Conservation (phyloP, 176 grass and related monocot genomes). For the Cenchrus purpureus region DNA sequence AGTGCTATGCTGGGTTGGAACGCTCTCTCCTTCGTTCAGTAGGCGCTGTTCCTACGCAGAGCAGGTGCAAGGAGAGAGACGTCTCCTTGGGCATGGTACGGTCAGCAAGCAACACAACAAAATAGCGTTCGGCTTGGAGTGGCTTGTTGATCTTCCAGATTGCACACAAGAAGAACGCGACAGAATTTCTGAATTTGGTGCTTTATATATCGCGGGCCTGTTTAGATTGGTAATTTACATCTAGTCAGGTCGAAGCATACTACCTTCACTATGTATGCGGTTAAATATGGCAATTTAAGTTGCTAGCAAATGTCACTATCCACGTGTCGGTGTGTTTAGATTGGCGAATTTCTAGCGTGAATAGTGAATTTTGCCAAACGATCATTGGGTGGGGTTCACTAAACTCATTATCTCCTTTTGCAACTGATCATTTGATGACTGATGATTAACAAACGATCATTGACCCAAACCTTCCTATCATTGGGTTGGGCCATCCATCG, state of each 20-base stretch:
- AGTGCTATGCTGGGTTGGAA: no score
- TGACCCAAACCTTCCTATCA: background rate
- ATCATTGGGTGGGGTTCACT: no score
- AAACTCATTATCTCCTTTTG: background rate
- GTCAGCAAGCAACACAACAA: slow-evolving; percentile 27
- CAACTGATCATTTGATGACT: slow-evolving; percentile 25
- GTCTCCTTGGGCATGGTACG: background rate
- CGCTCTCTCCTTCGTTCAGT: background rate
- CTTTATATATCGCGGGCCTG: no score
- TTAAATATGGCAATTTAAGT: no score
- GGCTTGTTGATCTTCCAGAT: background rate
- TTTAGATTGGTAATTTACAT: no score
- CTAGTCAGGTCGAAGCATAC: no score
- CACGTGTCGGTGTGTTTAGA: no score
- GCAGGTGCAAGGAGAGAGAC: slow-evolving; percentile 11
- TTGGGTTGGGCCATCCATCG: background rate
- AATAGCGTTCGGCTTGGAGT: slow-evolving; percentile 16
- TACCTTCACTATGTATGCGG: no score
- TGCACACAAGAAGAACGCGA: background rate
- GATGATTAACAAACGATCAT: background rate
- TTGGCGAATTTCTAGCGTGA: no score
- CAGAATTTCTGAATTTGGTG: no score
- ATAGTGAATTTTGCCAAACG: no score
- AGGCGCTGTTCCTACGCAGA: background rate
- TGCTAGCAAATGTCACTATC: no score